Evolutionary conservation across 768 basidiomycete species (phyloP).

Genomic region (Termitomyces sp.): DNA sequence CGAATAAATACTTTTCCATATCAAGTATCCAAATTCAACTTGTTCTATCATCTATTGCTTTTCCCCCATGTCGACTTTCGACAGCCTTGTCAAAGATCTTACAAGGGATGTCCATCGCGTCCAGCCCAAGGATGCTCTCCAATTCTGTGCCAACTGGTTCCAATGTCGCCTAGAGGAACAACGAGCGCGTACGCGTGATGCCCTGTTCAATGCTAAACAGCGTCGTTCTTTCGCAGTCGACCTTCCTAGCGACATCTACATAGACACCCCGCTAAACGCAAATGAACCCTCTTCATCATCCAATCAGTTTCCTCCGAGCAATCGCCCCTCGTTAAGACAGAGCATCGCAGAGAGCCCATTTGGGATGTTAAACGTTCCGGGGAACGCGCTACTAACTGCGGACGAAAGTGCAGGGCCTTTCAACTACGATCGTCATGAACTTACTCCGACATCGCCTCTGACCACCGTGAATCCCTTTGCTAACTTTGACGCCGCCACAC

Average conservation of each 20-base stretch:
- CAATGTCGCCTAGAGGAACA: constrained; percentile 84
- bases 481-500: constrained; percentile 42
- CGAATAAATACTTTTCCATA: neutral
- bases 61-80: constrained; percentile 63
- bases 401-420: constrained; percentile 51
- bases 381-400: constrained; percentile 65
- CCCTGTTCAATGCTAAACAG: constrained; percentile 49
- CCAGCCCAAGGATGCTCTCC: constrained; percentile 86
- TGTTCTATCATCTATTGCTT: neutral
- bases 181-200: constrained; percentile 64
- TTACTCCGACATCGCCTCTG: constrained; percentile 57
- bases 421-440: constrained; percentile 51
- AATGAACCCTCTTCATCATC: constrained; percentile 36
- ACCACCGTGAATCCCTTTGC: constrained; percentile 46
- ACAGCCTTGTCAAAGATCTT: constrained; percentile 76
- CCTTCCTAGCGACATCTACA: constrained; percentile 52
- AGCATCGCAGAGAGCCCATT: constrained; percentile 64
- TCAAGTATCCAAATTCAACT: constrained; percentile 13
- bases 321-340: constrained; percentile 51
- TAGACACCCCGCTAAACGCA: constrained; percentile 39
- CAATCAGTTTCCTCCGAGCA: constrained; percentile 45
- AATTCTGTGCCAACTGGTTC: constrained; percentile 95
- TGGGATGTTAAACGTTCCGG: constrained; percentile 74
- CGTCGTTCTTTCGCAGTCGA: constrained; percentile 42
- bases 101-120: constrained; percentile 81